Conservation (phyloP, 2,329 filamentous ascomycete species). For the Penicillium brasilianum region DNA sequence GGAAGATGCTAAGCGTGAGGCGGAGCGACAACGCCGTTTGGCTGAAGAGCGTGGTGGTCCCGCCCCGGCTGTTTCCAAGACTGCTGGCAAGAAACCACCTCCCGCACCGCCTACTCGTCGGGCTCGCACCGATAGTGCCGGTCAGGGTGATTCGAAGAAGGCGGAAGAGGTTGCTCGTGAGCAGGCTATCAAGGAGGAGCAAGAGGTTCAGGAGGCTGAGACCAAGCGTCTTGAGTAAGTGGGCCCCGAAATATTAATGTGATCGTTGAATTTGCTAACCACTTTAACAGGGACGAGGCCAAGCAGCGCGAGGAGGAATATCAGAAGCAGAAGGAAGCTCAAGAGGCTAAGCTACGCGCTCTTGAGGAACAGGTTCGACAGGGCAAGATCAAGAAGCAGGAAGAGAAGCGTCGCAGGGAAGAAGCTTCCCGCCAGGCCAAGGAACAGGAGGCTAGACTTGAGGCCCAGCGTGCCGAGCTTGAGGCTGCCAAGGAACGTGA, state of each 20-base stretch:
- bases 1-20: conserved; percentile 86
- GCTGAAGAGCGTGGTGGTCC: conserved; percentile 72
- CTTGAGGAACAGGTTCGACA: conserved; percentile 93
- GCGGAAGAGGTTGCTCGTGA: conserved; percentile 58
- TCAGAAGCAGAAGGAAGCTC: conserved; percentile 76
- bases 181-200: conserved; percentile 65
- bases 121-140: conserved; percentile 59
- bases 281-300: conserved; percentile 68
- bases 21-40: conserved; percentile 81
- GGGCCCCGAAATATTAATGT: conserved; percentile 1
- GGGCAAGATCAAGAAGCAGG: conserved; percentile 93
- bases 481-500: conserved; percentile 90
- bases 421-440: conserved; percentile 84
- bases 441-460: conserved; percentile 84
- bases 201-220: conserved; percentile 74
- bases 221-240: conserved; percentile 83
- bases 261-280: conserved; percentile 13
- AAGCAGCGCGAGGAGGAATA: conserved; percentile 79
- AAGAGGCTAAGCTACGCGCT: conserved; percentile 80
- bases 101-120: conserved; percentile 75
- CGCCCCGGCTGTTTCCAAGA: conserved; percentile 61
- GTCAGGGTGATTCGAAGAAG: conserved; percentile 63
- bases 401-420: conserved; percentile 92
- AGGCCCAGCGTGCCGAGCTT: conserved; percentile 85
- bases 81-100: conserved; percentile 71